Evolutionary conservation across 805 yeast species (phyloP), one percentile per base, ranked within the genome.

Genomic region (Ogataea neopini): DNA sequence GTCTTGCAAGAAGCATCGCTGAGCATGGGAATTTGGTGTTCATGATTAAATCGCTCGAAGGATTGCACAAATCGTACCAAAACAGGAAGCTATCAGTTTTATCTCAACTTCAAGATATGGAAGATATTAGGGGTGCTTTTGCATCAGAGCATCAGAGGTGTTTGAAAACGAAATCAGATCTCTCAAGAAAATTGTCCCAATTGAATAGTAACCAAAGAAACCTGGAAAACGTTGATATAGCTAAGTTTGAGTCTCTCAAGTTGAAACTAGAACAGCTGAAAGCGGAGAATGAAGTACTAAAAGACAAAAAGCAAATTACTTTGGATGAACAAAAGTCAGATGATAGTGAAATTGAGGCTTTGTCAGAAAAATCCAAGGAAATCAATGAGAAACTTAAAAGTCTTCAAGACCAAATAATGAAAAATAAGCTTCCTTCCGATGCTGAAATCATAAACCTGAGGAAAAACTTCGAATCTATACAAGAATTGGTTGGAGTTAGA

Each of bases 21-120:
- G 62, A 59, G 36, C 59, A 56, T 37, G 68, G 65, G 19, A 64
- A 62, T 40, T 43, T 60, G 39, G 51, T 57, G 22, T 64, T 62
- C 45, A 52, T 64, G 47, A 56, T 53, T 9, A 58, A 59, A 22
- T 50, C 64, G 4, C 45, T 59, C 18, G 61, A 60, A 17, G 67
- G 64, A 23, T 46, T 64, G n/a, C 53, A 51, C 18, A 49, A 50
- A 32, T 62, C 67, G 4, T 64, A 63, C 37, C 55, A 59, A 18
- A 50, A 52, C 26, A 50, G 62, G n/a, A 56, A 53, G 20, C 48
- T 43, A 10, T 38, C 56, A 2, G 49, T 63, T 17, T 53, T 53
- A 19, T 25, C 44, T 1, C 64, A 61, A 23, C 43, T 61, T 9
- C 39, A 47, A 9, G 58, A 57, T 25, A 57, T 61, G 20, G 44